These are phyloP conservation scores for Hortiboletus campestris DNA, from an alignment of 768 basidiomycete species.

Conservation along the genomic window DNA sequence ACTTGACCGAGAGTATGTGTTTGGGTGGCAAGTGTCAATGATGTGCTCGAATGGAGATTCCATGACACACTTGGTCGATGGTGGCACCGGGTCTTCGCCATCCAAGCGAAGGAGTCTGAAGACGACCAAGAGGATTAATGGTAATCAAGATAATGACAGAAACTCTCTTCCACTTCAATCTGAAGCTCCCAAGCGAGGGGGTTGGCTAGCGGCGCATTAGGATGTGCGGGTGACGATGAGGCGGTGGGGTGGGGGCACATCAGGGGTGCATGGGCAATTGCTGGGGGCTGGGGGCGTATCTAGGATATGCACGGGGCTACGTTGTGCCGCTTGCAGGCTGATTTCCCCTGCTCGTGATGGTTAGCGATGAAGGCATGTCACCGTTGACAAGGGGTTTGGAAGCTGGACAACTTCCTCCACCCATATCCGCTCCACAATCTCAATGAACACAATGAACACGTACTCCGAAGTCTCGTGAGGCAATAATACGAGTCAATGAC, in stretches of 20 bases:
- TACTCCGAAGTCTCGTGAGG: constrained; percentile 72
- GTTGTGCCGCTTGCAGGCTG: background rate
- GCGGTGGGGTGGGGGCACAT: no score
- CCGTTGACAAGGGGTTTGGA: constrained; percentile 19
- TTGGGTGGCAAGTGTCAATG: constrained; percentile 37
- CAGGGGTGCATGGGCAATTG: no score
- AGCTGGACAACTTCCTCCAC: constrained; percentile 63
- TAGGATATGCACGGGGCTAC: no score
- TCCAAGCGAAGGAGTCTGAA: constrained; percentile 67
- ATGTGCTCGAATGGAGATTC: background rate
- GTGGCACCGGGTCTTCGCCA: constrained; percentile 46
- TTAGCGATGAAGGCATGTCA: background rate
- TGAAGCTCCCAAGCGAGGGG: constrained; percentile 62
- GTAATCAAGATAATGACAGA: constrained; percentile 53
- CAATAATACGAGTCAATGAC: constrained; percentile 91
- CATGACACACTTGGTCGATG: constrained; percentile 76
- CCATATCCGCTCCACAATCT: constrained; percentile 86
- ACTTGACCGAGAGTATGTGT: constrained; percentile 93
- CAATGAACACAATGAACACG: constrained; percentile 86
- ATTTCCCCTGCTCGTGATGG: background rate
- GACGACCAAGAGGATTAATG: constrained; percentile 83
- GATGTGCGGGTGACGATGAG: no score
- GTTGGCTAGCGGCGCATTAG: no score
- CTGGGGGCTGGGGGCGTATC: no score
- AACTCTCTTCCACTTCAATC: constrained; percentile 61